phyloP scores from a whole-genome alignment of 2,329 filamentous ascomycete species.

The Microcyclosporella mali region DNA sequence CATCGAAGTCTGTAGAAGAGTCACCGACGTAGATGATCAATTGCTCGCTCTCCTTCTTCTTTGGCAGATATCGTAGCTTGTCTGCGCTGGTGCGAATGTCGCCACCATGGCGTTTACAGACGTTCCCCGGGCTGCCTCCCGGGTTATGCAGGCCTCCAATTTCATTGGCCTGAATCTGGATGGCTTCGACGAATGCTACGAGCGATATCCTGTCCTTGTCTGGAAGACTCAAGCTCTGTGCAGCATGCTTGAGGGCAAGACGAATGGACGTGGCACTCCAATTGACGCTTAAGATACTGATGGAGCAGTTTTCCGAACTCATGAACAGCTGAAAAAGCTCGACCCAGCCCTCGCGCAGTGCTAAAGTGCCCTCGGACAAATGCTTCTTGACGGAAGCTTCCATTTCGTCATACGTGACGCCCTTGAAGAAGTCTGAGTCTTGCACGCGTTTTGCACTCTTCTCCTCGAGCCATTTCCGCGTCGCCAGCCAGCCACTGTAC shows the following conservation, averaged over 20 bases:
- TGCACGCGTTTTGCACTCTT: slow-evolving; percentile 38
- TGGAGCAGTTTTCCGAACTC: slow-evolving; percentile 3
- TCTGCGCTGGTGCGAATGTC: slow-evolving; percentile 37
- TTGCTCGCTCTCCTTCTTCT: background rate
- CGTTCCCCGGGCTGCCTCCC: slow-evolving; percentile 24
- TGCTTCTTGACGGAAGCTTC: slow-evolving; percentile 23
- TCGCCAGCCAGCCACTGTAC: slow-evolving; percentile 35
- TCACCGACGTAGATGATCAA: slow-evolving; percentile 43
- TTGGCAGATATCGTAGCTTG: slow-evolving; percentile 32
- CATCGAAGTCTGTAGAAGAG: slow-evolving; percentile 44
- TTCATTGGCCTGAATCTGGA: slow-evolving; percentile 32
- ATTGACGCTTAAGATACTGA: slow-evolving; percentile 42
- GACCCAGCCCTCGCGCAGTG: slow-evolving; percentile 34
- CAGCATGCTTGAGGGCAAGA: slow-evolving; percentile 12
- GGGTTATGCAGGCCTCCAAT: slow-evolving; percentile 26
- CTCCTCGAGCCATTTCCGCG: slow-evolving; percentile 35
- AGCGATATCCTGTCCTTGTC: slow-evolving; percentile 5
- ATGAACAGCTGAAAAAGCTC: slow-evolving; percentile 27
- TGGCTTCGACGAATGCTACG: slow-evolving; percentile 7
- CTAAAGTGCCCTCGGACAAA: slow-evolving; percentile 28
- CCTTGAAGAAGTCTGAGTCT: slow-evolving; percentile 35
- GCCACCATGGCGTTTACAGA: slow-evolving; percentile 19
- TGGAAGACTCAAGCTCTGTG: slow-evolving; percentile 1
- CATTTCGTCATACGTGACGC: slow-evolving; percentile 31
- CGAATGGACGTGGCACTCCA: slow-evolving; percentile 43